Evolutionary conservation across 2,329 filamentous ascomycete species (phyloP), one percentile per base, ranked within the genome.

Genomic region (Fusarium pilosicola): DNA sequence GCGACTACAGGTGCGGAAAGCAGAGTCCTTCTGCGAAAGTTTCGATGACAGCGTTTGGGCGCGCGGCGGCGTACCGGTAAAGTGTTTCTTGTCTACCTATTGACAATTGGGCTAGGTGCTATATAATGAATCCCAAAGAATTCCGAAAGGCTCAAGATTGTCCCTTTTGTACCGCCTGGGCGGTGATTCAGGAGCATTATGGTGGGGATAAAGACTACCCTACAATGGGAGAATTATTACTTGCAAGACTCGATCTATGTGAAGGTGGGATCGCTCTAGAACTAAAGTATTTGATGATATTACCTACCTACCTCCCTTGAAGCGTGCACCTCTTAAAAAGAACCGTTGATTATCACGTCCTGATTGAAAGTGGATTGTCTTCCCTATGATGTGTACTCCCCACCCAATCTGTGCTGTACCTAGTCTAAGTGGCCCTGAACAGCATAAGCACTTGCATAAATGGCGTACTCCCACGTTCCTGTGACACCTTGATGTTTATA

Each of bases 51-150:
- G 74, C 74, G 73, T 72, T 77, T 64, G 52, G 76, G 76, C 71
- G 66, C 75, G 71, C 56, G 61, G 69, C 71, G 76, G 76, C 76
- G 76, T 78, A 78, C 62, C 70, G 76, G 76, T 71, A 77, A 72
- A 72, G 36, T 55, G 26, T 55, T 55, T 28, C 36, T 55, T 41
- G 32, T 54, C 24, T 48, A 34, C 20, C 26, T 34, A 52, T 38
- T 56, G 26, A 58, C 34, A 30, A 36, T 41, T 41, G 36, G 41
- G 26, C 55, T 60, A 65, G 64, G 45, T 55, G 61, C 34, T 63
- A 45, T 49, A 60, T 65, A 54, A 54, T 55, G 51, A 55, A 55
- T 42, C 36, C 24, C 36, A 30, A 30, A 41, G 24, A 55, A n/a
- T 42, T 55, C 20, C 51, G 26, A 22, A 55, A 55, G 51, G 34